Evolutionary conservation across 129 eudicot species (phyloP), one percentile per base, ranked within the genome.

Genomic region (Logfia minima): DNA sequence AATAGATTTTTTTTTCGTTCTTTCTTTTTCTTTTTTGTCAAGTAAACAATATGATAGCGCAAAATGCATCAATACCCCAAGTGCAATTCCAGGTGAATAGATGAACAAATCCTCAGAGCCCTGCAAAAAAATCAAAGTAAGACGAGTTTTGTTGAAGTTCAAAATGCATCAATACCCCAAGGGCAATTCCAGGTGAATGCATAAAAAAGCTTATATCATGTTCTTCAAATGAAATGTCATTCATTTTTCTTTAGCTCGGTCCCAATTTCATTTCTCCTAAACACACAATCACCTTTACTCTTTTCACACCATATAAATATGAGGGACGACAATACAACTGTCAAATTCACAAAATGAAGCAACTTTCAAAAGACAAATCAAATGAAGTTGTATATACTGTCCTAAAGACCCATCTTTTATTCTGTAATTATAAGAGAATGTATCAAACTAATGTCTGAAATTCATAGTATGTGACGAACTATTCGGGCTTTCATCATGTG

Each of bases 81-180:
- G 31, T 18, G 66, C 72, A 75, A 14, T 68, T 68, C 61, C 68
- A 60, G 76, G 62, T 59, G 58, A 73, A 66, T 24, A 60, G 68
- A 73, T 19, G 79, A 72, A 41, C 66, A 77, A 41, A 59, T 67
- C 79, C 83, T n/a, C 66, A 41, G 68, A 70, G 26, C 67, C 86
- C 86, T 83, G 83, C 83, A 78, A 83, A 78, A 76, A 78, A 65
- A 14, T 8, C 2, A 21, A 80, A 55, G 13, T 43, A 67, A 74
- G 29, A 74, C 48, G 66, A 81, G 80, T 80, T 28, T 28, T 66
- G 51, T 24, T 24, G 26, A 24, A 24, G 26, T 24, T 24, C 26
- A 24, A 24, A 24, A 24, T 24, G 26, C 28, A 66, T 65, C 32
- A 71, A 19, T 63, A 32, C 35, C 17, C 21, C 77, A 64, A 45